phyloP scores from a whole-genome alignment of 2,329 filamentous ascomycete genomes.

The Monosporascus sp. region DNA sequence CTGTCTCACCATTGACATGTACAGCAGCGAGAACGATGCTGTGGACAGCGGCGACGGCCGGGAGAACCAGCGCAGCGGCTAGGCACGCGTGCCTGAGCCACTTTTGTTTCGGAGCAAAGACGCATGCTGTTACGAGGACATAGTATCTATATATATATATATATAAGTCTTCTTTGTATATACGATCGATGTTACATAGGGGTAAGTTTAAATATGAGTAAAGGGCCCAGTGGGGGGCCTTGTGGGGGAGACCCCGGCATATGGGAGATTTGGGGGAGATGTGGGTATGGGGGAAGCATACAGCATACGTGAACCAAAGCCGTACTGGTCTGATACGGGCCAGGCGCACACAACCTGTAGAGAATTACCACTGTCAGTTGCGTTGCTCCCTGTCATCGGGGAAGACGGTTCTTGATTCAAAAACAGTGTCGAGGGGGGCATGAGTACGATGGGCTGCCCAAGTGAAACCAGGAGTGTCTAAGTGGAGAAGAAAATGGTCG shows the following conservation, averaged over 20 bases:
- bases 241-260: background rate
- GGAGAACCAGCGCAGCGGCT: constrained; percentile 57
- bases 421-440: background rate
- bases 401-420: background rate
- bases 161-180: constrained; percentile 2
- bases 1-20: constrained; percentile 51
- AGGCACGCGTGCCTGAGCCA: constrained; percentile 61
- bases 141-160: constrained; percentile 45
- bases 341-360: constrained; percentile 37
- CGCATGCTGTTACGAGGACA: constrained; percentile 56
- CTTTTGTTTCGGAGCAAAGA: constrained; percentile 55
- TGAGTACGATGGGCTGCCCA: background rate
- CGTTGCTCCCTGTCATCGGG: background rate
- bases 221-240: background rate
- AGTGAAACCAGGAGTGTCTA: background rate
- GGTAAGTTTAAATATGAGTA: background rate
- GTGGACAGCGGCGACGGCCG: constrained; percentile 60
- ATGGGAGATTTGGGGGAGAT: background rate
- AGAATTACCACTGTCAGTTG: background rate
- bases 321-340: constrained; percentile 38
- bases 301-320: constrained; percentile 34
- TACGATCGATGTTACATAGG: background rate
- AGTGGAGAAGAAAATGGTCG: background rate
- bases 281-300: constrained; percentile 19
- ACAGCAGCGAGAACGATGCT: constrained; percentile 55